Conservation (phyloP, 2,329 filamentous ascomycete species). For the Septoria linicola region DNA sequence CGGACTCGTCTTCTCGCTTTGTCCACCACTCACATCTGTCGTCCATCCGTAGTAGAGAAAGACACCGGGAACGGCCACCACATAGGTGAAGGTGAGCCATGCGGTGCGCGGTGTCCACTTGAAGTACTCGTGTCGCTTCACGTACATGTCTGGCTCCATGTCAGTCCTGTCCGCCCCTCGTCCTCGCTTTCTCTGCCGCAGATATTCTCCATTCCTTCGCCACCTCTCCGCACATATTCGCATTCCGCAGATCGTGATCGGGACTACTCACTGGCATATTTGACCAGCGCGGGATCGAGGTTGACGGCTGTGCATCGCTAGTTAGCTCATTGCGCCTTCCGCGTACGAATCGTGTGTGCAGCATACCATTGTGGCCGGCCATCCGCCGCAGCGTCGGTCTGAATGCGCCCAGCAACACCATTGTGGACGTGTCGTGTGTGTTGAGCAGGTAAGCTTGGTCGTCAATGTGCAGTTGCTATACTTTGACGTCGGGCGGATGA, state of each 20-base stretch:
- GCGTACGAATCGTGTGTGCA: neutral
- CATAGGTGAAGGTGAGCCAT: constrained; percentile 74
- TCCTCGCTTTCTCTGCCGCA: neutral
- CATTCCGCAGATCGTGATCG: neutral
- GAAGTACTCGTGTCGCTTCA: constrained; percentile 91
- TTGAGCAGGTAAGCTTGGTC: neutral
- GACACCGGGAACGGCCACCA: constrained; percentile 67
- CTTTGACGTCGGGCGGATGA: constrained; percentile 1
- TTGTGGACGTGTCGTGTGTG: constrained; percentile 8
- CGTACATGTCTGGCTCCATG: constrained; percentile 68
- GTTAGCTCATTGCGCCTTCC: constrained; percentile 22
- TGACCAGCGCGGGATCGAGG: constrained; percentile 57
- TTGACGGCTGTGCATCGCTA: constrained; percentile 43
- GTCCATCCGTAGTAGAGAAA: constrained; percentile 72
- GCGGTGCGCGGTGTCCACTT: constrained; percentile 85
- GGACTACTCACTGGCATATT: constrained; percentile 53
- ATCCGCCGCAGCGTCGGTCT: constrained; percentile 28
- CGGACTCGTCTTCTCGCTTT: neutral
- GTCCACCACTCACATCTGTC: constrained; percentile 71
- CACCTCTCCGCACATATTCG: neutral
- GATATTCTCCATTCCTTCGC: neutral
- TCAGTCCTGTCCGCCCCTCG: constrained; percentile 6
- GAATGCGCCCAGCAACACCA: constrained; percentile 14
- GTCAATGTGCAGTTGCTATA: neutral
- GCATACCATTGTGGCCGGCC: constrained; percentile 42